These are phyloP conservation scores for Hansenula lynferdii DNA, from an alignment of 1,139 yeast species.

Conservation along the genomic window DNA sequence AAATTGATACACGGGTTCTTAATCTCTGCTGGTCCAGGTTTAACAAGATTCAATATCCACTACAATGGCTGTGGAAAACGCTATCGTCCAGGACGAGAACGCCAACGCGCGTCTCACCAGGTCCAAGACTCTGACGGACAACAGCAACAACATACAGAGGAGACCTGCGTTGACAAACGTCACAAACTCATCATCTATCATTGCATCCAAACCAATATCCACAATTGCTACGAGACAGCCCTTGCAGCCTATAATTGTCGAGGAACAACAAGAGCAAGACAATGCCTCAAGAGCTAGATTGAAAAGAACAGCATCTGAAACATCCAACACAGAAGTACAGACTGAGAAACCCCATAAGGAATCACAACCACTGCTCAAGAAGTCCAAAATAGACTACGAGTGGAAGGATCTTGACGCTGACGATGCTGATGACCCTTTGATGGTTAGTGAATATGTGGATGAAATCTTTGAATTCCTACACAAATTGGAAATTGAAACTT, in stretches of 20 bases:
- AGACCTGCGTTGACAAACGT: slow-evolving; percentile 22
- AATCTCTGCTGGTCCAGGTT: no score
- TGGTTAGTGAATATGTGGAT: slow-evolving; percentile 85
- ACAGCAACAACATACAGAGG: slow-evolving; percentile 1
- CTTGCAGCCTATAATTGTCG: background rate
- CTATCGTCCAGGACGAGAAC: no score
- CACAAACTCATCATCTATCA: slow-evolving; percentile 14
- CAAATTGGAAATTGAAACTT: slow-evolving; percentile 61
- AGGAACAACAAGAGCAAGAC: background rate
- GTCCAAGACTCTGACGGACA: slow-evolving; percentile 4
- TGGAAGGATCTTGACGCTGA: slow-evolving; percentile 78
- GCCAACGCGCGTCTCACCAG: slow-evolving; percentile 7
- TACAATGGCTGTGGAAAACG: no score
- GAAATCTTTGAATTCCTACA: slow-evolving; percentile 80
- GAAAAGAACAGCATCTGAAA: slow-evolving; percentile 15
- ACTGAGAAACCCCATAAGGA: no score
- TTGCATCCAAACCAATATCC: background rate
- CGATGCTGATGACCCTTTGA: slow-evolving; percentile 79
- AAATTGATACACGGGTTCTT: no score
- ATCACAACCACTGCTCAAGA: slow-evolving; percentile 8
- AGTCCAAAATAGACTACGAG: slow-evolving; percentile 12
- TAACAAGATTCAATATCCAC: no score
- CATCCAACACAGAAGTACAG: no score
- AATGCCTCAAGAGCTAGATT: slow-evolving; percentile 3
- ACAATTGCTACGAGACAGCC: background rate